phyloP scores from a whole-genome alignment of 352 stramenopile genomes.

The Elongisporangium undulatum region DNA sequence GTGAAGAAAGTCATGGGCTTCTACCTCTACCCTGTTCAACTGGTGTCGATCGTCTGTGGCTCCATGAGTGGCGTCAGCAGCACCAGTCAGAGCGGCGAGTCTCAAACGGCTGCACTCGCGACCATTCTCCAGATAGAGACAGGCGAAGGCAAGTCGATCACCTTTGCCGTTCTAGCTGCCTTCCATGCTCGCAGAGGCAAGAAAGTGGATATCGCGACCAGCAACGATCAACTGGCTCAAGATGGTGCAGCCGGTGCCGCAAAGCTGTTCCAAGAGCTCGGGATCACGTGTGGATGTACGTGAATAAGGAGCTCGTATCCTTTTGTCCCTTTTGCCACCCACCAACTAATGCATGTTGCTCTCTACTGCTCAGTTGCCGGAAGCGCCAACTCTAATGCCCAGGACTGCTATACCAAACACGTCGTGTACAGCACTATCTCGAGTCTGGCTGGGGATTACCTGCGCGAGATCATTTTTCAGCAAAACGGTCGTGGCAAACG shows the following conservation, averaged over 20 bases:
- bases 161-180: not conserved
- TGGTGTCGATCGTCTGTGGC: not conserved
- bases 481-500: slow-evolving; percentile 6
- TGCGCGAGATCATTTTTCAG: slow-evolving; percentile 6
- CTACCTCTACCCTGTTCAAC: slow-evolving; percentile 1
- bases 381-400: no score
- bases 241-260: not conserved
- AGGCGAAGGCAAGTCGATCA: slow-evolving; percentile 1
- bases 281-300: not conserved
- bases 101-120: not conserved
- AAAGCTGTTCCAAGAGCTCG: not conserved
- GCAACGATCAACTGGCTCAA: not conserved
- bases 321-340: no score
- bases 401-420: no score
- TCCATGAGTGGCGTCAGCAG: no score
- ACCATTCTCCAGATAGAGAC: slow-evolving; percentile 2
- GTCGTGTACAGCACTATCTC: slow-evolving; percentile 1
- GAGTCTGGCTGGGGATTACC: slow-evolving; percentile 1
- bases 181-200: not conserved
- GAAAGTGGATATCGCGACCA: not conserved
- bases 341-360: no score
- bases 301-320: no score
- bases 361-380: no score
- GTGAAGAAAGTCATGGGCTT: not conserved
- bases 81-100: not conserved